phyloP scores from a whole-genome alignment of 768 basidiomycete genomes.

The Stropharia rugosoannulata region DNA sequence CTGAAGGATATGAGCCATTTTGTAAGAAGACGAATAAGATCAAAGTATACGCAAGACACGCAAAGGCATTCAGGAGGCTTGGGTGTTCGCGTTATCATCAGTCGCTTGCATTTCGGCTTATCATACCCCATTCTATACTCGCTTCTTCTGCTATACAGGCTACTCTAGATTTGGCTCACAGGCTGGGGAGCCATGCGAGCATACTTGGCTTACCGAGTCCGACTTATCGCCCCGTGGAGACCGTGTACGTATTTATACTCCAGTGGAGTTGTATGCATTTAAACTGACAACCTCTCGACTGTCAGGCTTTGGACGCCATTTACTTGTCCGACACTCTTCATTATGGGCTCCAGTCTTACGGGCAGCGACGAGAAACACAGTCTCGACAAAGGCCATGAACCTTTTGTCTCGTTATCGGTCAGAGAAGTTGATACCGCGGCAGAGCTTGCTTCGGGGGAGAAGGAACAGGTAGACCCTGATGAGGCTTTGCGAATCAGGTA shows the following conservation, averaged over 20 bases:
- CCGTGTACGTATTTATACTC: slow-evolving; percentile 18
- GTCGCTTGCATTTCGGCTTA: not conserved
- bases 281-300: slow-evolving; percentile 11
- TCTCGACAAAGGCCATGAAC: slow-evolving; percentile 23
- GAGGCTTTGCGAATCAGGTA: slow-evolving; percentile 56
- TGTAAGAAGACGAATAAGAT: not conserved
- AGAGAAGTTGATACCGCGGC: slow-evolving; percentile 64
- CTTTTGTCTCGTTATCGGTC: slow-evolving; percentile 37
- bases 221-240: slow-evolving; percentile 18
- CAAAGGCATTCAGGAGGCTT: not conserved
- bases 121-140: not conserved
- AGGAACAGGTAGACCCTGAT: slow-evolving; percentile 44
- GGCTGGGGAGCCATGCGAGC: slow-evolving; percentile 9
- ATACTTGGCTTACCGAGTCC: slow-evolving; percentile 5
- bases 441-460: slow-evolving; percentile 46
- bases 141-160: not conserved
- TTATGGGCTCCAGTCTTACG: slow-evolving; percentile 40
- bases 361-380: slow-evolving; percentile 35
- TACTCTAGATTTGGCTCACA: not conserved
- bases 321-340: slow-evolving; percentile 37
- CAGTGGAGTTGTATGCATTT: not conserved
- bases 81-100: no score
- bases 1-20: not conserved
- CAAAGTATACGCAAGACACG: not conserved
- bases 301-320: slow-evolving; percentile 26